Evolutionary conservation across 345 rosid genomes (phyloP).

Genomic region (Salix brachista): DNA sequence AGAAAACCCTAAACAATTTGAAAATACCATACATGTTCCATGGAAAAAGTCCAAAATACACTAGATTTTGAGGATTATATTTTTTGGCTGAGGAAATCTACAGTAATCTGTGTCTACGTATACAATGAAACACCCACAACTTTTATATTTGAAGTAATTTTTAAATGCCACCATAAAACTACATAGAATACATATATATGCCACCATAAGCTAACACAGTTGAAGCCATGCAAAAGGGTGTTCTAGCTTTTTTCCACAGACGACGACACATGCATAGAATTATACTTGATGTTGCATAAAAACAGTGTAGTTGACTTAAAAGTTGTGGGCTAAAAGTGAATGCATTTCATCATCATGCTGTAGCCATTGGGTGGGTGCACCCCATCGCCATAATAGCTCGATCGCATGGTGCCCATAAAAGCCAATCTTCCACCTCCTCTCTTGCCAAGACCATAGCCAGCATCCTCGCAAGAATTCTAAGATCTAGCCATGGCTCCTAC

Average conservation of each 20-base stretch:
- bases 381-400: constrained; percentile 5
- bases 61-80: no score
- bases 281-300: not conserved
- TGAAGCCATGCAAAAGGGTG: not conserved
- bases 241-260: not conserved
- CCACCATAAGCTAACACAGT: not conserved
- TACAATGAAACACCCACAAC: no score
- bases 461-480: not conserved
- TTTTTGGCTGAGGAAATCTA: no score
- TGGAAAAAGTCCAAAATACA: no score
- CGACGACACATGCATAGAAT: not conserved
- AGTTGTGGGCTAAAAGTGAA: constrained; percentile 20
- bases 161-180: no score
- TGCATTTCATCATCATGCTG: constrained; percentile 41
- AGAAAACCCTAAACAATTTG: no score
- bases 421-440: constrained; percentile 13
- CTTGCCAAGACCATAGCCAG: not conserved
- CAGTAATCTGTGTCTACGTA: no score
- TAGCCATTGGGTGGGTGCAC: constrained; percentile 46
- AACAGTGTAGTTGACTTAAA: constrained; percentile 41
- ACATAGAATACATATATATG: no score
- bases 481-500: constrained; percentile 34
- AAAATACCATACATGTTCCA: no score
- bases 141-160: no score
- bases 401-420: constrained; percentile 6